Percentiles rank a stretch among this genome's conserved stretches.
phyloP scores from a whole-genome alignment of 176 grass and related monocot species.

The Cenchrus americanus region DNA sequence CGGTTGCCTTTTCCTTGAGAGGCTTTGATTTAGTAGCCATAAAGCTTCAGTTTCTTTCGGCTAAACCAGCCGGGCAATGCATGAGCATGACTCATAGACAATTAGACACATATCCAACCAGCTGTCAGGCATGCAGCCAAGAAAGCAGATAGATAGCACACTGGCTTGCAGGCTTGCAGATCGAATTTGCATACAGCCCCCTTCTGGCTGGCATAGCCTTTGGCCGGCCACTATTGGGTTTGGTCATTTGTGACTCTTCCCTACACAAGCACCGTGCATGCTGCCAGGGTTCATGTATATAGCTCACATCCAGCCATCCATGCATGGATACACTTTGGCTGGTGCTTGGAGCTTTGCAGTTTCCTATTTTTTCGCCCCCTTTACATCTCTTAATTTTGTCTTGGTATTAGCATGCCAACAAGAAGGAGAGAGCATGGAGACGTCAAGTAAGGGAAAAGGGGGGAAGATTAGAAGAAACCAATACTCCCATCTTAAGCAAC shows the following conservation, averaged over 20 bases:
- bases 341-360: neutral
- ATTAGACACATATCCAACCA: neutral
- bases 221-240: neutral
- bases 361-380: too few relatives aligned
- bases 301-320: neutral
- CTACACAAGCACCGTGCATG: too few relatives aligned
- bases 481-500: neutral
- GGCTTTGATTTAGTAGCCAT: neutral
- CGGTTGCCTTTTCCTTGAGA: constrained; percentile 23
- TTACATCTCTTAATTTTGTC: neutral
- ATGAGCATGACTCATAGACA: neutral
- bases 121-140: neutral
- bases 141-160: neutral
- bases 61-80: neutral
- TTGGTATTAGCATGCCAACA: neutral
- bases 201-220: neutral
- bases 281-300: neutral
- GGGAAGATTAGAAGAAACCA: neutral
- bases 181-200: neutral
- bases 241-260: too few relatives aligned
- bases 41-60: constrained; percentile 14
- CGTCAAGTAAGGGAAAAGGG: neutral
- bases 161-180: neutral
- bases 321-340: neutral
- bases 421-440: neutral